Evolutionary conservation across 306 rosid genomes (phyloP), one percentile per base, ranked within the genome.

Genomic region (Abrus precatorius): DNA sequence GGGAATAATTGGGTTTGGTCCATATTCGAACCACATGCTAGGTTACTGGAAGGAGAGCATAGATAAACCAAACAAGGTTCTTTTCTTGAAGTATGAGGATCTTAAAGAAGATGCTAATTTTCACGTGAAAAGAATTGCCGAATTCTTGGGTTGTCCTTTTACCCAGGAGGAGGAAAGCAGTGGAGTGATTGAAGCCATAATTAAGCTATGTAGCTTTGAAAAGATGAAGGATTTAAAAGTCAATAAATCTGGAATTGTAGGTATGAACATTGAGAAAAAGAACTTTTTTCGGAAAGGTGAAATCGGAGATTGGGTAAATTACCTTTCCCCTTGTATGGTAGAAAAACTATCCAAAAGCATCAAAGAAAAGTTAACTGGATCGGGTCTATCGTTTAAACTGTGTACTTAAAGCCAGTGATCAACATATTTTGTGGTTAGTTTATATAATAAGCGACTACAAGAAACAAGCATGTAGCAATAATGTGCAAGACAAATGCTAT

Each of bases 31-130:
- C 1, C 93, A 89, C 60, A 80, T 91, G 84, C 13, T 91, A 54
- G 87, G 86, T 74, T 87, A 91, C 14, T 91, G 88, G 92, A 87
- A 80, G 9, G 88, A 85, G 45, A 91, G 91, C 85, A 50, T 45
- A 12, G 86, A 55, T 14, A 83, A 44, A 3, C 89, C 95, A 1
- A 6, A 87, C 36, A 89, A 87, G 14, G 85, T 89, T 9, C 7
- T 91, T 36, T 91, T 91, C 84, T 82, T 91, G 53, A 85, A 83
- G 75, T 91, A 87, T 29, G 91, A 91, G 78, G 87, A 89, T 7
- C 13, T 91, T 67, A 91, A 89, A 62, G 74, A 84, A 4, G 84
- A 87, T 52, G 44, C 5, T 29, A 30, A 0, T 11, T 63, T 57
- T 47, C 81, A 87, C 0, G 48, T 89, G 57, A 87, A 84, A 59